Base-by-base conservation (phyloP, 2,329 filamentous ascomycete genomes). In the Beauveria rudraprayagi region DNA sequence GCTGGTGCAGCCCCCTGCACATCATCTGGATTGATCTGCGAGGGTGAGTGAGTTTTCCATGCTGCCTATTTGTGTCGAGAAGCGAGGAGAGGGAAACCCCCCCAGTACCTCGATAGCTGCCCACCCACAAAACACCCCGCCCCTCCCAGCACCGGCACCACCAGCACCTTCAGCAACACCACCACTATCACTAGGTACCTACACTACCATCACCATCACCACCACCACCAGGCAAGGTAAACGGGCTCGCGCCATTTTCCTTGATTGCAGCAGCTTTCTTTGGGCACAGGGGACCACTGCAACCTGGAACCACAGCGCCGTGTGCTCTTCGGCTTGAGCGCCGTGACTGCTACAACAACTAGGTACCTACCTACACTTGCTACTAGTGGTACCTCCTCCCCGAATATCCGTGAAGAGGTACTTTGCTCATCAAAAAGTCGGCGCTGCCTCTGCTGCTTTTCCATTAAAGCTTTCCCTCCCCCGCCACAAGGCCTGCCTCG, bases 401-500 rank as follows among this genome's bases (percentile, higher is more conserved):
- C 34, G 11, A 37, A 14, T 37, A 14, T 11, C 11, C 34, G 4
- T 37, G 4, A 37, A 37, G 34, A 6, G 34, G 34, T 37, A 37
- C 34, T 37, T 37, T 37, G 1, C 34, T 37, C 11, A 14, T 37
- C 34, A 14, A 37, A 37, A 37, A 14, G 11, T 37, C 22, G 8
- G 24, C 24, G 11, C 46, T 17, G 10, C 11, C 28, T n/a, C 26
- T 51, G 16, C 34, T 34, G 10, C 19, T 41, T 28, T 40, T 41
- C 34, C 16, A 30, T 34, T 57, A 57, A 57, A 57, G 43, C 56
- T 41, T 41, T 46, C 56, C 44, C 40, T 28, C 56, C 56, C 56
- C 56, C 46, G 56, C 56, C 56, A 58, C 56, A 50, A 50, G 41
- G 34, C 56, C 56, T 58, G 56, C 56, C 56, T 58, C 56, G 34